Percentiles rank a stretch among this genome's conserved stretches.
These are phyloP conservation scores for Hypoxylon fuscum DNA, from an alignment of 495 filamentous ascomycete species.

Conservation along the genomic window DNA sequence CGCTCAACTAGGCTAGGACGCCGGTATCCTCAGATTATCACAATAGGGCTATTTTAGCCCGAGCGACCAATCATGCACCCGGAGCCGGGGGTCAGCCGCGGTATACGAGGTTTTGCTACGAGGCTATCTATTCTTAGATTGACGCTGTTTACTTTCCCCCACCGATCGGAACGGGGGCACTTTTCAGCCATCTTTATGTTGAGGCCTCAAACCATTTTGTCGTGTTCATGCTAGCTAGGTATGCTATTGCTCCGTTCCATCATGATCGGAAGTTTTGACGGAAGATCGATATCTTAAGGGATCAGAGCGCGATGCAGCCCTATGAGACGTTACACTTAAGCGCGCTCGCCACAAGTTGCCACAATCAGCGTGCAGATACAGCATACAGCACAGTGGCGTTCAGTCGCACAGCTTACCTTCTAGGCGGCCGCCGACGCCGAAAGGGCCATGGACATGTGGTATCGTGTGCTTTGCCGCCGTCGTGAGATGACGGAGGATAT, in stretches of 20 bases:
- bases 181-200: neutral
- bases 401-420: constrained; percentile 4
- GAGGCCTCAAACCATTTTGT: too few species aligned
- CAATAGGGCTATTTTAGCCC: constrained; percentile 13
- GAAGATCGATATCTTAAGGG: neutral
- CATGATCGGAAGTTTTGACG: too few species aligned
- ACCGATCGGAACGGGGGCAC: neutral
- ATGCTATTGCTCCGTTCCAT: neutral
- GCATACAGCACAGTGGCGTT: neutral
- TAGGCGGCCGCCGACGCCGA: constrained; percentile 7
- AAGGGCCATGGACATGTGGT: constrained; percentile 3
- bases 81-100: constrained; percentile 23
- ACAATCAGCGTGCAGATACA: constrained; percentile 5
- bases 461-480: constrained; percentile 25
- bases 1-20: constrained; percentile 17
- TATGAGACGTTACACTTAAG: constrained; percentile 35
- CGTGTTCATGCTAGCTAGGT: too few species aligned
- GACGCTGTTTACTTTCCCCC: neutral
- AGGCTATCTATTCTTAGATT: constrained; percentile 37
- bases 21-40: constrained; percentile 17
- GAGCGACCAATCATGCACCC: constrained; percentile 21
- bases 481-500: constrained; percentile 10
- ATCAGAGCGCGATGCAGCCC: constrained; percentile 22
- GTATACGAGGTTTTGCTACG: constrained; percentile 40
- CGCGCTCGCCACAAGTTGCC: too few species aligned